Base-by-base conservation (phyloP, 1,284 basidiomycete genomes). In the Marasmius oreades region DNA sequence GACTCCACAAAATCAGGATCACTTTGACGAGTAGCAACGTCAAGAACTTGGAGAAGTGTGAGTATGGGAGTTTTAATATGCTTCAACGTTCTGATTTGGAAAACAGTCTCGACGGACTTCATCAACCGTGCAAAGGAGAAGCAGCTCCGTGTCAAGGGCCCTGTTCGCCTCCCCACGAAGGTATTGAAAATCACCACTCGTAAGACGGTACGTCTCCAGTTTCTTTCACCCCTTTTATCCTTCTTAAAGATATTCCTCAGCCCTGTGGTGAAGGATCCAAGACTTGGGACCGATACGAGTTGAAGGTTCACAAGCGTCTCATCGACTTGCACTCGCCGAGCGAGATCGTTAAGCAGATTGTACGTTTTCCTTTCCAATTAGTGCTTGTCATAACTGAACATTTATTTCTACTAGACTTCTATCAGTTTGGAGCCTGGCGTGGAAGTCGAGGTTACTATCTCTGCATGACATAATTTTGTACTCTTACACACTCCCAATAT, bases 261-360 rank as follows among this genome's bases (percentile, higher is more conserved):
- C 92, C 95, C 78, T 97, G 97, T 75, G 97, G 97, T 95, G 97
- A 99, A 80, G 97, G 97, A 85, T 96, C 93, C 71, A 99, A 99
- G 90, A 99, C 97, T 72, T 99, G 97, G 97, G 97, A 99, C 79
- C 89, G 93, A 70, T 99, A 95, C 79, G 96, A 99, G 81, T 88
- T 99, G 80, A 95, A 95, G 82, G 86, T 99, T 67, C 96, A 99
- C 90, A 99, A 99, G 84, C 93, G 97, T 70, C 85, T 99, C 75
- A 99, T 99, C 72, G 97, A 99, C 84, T 82, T 99, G 64, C 94
- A 96, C 82, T 95, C 95, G 59, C 96, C 96, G 62, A 93, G 92
- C 71, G 97, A 99, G 81, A 93, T 98, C 67, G 97, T 99, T 79
- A 99, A 99, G 86, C 96, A 99, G 81, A 99, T 99, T 73, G 94